These are phyloP conservation scores for Lactarius evosmus DNA, from an alignment of 768 basidiomycete species.

Conservation along the genomic window DNA sequence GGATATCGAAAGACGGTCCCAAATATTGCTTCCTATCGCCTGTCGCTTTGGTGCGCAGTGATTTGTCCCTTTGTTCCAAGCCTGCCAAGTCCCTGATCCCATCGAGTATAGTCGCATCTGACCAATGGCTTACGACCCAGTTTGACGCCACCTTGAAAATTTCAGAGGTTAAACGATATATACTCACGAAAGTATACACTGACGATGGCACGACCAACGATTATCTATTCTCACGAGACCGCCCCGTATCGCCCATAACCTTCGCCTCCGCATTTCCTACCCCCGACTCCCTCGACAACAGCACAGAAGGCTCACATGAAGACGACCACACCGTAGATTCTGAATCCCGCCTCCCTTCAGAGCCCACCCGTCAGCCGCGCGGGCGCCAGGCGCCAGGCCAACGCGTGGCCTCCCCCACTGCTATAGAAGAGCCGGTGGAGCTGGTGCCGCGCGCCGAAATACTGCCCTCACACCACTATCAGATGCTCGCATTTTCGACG, in stretches of 20 bases:
- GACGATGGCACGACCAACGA: constrained; percentile 25
- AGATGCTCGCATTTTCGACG: constrained; percentile 62
- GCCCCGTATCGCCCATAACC: constrained; percentile 64
- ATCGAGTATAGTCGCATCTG: constrained; percentile 49
- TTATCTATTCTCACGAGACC: constrained; percentile 31
- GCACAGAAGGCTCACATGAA: constrained; percentile 35
- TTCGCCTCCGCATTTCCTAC: constrained; percentile 53
- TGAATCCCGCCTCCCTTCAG: constrained; percentile 25
- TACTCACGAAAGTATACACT: constrained; percentile 55
- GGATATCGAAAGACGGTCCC: constrained; percentile 1
- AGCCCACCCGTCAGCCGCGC: constrained; percentile 17
- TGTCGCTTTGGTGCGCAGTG: constrained; percentile 55
- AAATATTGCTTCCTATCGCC: constrained; percentile 41
- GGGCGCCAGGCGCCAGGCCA: constrained; percentile 1
- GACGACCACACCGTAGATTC: constrained; percentile 34
- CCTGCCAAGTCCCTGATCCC: background rate
- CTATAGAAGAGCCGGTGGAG: background rate
- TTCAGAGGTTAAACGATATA: constrained; percentile 57
- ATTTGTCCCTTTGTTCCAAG: background rate
- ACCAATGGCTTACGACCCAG: constrained; percentile 77
- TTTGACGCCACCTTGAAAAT: constrained; percentile 59
- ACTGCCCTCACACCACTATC: constrained; percentile 38
- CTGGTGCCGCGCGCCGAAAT: background rate
- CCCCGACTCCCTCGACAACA: constrained; percentile 27
- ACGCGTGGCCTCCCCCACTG: constrained; percentile 5